Percentiles rank a stretch among this genome's conserved stretches.
These are phyloP conservation scores for Ophiostoma angusticollis DNA, from an alignment of 2,329 filamentous ascomycete species.

Conservation along the genomic window DNA sequence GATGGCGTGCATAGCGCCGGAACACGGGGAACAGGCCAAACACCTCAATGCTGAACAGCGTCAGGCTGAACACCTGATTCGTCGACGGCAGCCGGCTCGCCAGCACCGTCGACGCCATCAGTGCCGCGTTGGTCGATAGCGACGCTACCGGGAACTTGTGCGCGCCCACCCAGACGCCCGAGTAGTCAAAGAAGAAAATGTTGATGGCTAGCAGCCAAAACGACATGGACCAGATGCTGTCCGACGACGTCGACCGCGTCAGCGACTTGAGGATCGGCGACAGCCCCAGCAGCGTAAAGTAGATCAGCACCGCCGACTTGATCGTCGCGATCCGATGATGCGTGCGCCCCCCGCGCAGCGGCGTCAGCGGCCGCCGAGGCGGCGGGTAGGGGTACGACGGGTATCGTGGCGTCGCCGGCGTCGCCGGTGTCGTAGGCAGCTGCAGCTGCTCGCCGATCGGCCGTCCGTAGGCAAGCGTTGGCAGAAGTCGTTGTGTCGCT, in stretches of 20 bases:
- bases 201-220: slow-evolving; percentile 90
- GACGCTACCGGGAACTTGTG: slow-evolving; percentile 52
- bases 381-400: slow-evolving; percentile 14
- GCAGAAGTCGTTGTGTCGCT: neutral
- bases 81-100: slow-evolving; percentile 81
- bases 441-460: neutral
- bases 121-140: slow-evolving; percentile 84
- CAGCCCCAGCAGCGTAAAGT: slow-evolving; percentile 79
- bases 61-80: slow-evolving; percentile 87
- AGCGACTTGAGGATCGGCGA: slow-evolving; percentile 93
- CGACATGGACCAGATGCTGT: slow-evolving; percentile 96
- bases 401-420: slow-evolving; percentile 21
- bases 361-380: slow-evolving; percentile 19
- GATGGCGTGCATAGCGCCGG: slow-evolving; percentile 70
- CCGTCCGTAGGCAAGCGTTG: neutral
- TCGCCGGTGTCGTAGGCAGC: slow-evolving; percentile 17
- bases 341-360: slow-evolving; percentile 26
- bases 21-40: slow-evolving; percentile 98
- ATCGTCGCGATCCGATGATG: slow-evolving; percentile 59
- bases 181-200: slow-evolving; percentile 97
- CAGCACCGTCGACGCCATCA: slow-evolving; percentile 92
- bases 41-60: slow-evolving; percentile 91
- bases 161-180: slow-evolving; percentile 42
- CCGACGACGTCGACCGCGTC: slow-evolving; percentile 81
- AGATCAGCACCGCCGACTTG: slow-evolving; percentile 87